Evolutionary conservation across 192 early-diverging fungal genomes (phyloP).

Genomic region (Entomortierella lignicola): DNA sequence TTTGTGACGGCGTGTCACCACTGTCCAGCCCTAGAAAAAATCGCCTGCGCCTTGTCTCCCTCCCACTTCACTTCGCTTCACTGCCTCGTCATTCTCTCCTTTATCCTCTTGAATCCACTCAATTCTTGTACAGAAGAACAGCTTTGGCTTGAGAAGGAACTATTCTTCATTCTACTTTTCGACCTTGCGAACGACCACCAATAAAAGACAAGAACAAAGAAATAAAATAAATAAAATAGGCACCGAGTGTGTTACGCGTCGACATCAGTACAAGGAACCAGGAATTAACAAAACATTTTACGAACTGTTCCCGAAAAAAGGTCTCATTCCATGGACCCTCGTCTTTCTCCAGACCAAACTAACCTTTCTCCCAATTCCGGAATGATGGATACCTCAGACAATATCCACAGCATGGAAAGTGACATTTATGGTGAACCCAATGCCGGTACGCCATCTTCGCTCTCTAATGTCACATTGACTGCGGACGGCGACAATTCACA

Average conservation of each 20-base stretch:
- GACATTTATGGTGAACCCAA: conserved; percentile 21
- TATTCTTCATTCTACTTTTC: conserved; percentile 22
- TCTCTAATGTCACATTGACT: conserved; percentile 42
- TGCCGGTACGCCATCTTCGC: conserved; percentile 38
- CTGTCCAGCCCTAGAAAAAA: neutral
- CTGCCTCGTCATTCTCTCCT: neutral
- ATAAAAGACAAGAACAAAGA: no score
- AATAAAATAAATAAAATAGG: neutral
- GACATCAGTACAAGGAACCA: conserved; percentile 23
- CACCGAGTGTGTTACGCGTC: conserved; percentile 4
- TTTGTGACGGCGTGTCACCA: no score
- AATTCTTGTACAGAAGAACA: neutral
- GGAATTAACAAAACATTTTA: neutral
- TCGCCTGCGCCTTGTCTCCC: conserved; percentile 27
- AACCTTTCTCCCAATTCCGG: conserved; percentile 24
- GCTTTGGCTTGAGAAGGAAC: neutral
- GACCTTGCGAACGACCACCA: neutral
- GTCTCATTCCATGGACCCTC: conserved; percentile 35
- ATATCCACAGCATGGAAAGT: conserved; percentile 18
- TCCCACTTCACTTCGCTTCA: neutral
- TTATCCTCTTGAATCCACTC: neutral
- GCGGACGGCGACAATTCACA: conserved; percentile 15
- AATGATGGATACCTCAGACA: conserved; percentile 42
- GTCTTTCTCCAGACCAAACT: conserved; percentile 38
- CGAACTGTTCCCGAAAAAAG: neutral